Conservation (phyloP, 495 filamentous ascomycete species). For the Lasiosphaeriaceae sp. region DNA sequence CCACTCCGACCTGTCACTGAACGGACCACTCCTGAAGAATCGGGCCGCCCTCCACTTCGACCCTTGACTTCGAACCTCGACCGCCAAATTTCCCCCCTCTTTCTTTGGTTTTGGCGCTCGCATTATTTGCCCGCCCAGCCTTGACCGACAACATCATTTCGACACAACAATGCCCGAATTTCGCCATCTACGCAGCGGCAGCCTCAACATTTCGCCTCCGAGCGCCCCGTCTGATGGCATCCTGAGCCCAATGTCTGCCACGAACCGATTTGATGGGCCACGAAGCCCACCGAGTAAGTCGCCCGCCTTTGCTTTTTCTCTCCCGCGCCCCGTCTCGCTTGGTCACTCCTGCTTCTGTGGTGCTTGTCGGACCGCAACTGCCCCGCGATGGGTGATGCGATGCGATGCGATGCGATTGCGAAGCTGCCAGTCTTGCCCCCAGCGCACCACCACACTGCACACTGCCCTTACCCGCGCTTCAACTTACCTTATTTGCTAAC, state of each 20-base stretch:
- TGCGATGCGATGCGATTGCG: not conserved
- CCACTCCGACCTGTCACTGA: conserved; percentile 1
- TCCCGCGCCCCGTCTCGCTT: not conserved
- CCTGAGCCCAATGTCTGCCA: conserved; percentile 40
- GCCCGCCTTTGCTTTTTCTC: not conserved
- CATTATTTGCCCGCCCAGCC: not conserved
- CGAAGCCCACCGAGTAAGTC: conserved; percentile 80
- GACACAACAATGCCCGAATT: conserved; percentile 39
- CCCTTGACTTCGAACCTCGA: too few relatives aligned
- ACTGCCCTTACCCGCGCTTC: conserved; percentile 2
- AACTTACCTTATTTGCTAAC: conserved; percentile 13
- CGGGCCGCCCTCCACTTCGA: conserved; percentile 14
- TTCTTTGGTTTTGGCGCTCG: conserved; percentile 3
- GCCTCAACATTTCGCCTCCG: conserved; percentile 48
- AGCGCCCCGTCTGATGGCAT: conserved; percentile 25
- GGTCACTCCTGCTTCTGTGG: not conserved
- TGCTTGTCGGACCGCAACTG: too few relatives aligned
- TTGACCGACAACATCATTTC: conserved; percentile 19
- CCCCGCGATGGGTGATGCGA: too few relatives aligned
- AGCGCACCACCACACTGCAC: not conserved
- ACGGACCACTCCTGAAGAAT: conserved; percentile 8
- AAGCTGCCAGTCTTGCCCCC: not conserved
- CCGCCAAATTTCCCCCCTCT: conserved; percentile 8
- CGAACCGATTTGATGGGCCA: conserved; percentile 57
- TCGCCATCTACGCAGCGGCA: conserved; percentile 50